Evolutionary conservation across 2,329 filamentous ascomycete species (phyloP).

Genomic region (Colletotrichum lindemuthianum): DNA sequence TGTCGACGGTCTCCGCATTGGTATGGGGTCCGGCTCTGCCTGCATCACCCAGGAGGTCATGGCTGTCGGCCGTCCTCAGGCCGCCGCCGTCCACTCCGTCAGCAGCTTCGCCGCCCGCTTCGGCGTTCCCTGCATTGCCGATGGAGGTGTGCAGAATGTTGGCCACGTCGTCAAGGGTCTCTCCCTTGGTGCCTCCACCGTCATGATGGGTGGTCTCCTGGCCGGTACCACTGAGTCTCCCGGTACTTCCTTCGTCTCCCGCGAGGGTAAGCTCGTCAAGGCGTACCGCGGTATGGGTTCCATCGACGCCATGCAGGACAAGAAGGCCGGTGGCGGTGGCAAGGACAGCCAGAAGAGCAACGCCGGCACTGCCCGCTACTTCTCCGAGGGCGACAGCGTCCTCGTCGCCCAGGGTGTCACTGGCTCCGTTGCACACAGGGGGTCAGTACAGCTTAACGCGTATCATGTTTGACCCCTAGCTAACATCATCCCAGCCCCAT

Average conservation of each 20-base stretch:
- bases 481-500: slow-evolving; percentile 69
- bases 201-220: slow-evolving; percentile 99
- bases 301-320: slow-evolving; percentile 99
- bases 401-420: slow-evolving; percentile 97
- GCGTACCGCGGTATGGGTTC: slow-evolving; percentile 99
- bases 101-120: slow-evolving; percentile 90
- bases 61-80: slow-evolving; percentile 97
- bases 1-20: slow-evolving; percentile 95
- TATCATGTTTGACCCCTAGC: slow-evolving; percentile 19
- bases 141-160: slow-evolving; percentile 97
- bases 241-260: slow-evolving; percentile 94
- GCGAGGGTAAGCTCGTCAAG: slow-evolving; percentile 98
- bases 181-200: slow-evolving; percentile 89
- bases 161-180: slow-evolving; percentile 99
- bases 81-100: slow-evolving; percentile 90
- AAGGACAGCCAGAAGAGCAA: slow-evolving; percentile 84
- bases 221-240: slow-evolving; percentile 98
- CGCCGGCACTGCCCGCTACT: slow-evolving; percentile 96
- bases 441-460: slow-evolving; percentile 50
- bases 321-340: slow-evolving; percentile 83
- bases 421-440: slow-evolving; percentile 82
- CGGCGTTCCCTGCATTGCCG: slow-evolving; percentile 96
- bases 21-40: slow-evolving; percentile 97
- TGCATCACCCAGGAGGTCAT: slow-evolving; percentile 99
- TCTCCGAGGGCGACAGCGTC: slow-evolving; percentile 94